Evolutionary conservation across 2,329 filamentous ascomycete species (phyloP), one percentile per base, ranked within the genome.

Genomic region (Aspergillus chevalieri): DNA sequence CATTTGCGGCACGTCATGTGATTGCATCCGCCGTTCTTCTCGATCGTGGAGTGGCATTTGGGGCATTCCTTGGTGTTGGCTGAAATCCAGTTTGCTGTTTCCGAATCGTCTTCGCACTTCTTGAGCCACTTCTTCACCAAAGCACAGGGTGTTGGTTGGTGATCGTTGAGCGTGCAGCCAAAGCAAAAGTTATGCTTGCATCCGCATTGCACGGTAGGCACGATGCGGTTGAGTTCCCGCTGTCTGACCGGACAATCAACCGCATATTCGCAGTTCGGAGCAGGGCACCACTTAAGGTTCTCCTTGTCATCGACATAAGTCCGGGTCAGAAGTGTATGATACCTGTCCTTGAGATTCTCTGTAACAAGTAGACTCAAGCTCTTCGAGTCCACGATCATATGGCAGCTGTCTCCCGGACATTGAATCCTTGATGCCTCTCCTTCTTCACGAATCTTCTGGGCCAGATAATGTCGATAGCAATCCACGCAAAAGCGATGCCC

Each of bases 51-150:
- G 59, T 89, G 84, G 70, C 93, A 98, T 67, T 87, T 93, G 0
- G 93, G 92, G 57, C 93, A 98, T 68, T 98, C 93, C 67, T 98
- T 98, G 2, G 93, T 98, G 68, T 98, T 95, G 43, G 93, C 93
- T 0, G 92, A 96, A 54, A 98, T 98, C 93, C 93, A 98, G 69
- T 98, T 98, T 3, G 93, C 92, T 0, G 93, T 98, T 69, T 98
- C 93, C 0, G 89, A 95, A 65, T 98, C 93, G 66, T 98, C 93
- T 50, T 93, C 93, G 66, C 93, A 98, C 68, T 98, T 98, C 77
- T 96, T 95, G 10, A 98, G 71, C 93, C 93, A 98, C 66, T 82
- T 86, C 78, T 93, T 96, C 46, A 97, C 92, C 46, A 98, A 73
- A 22, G 84, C 80, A 68, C 93, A 98, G 0, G 93, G 92, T 3